These are phyloP conservation scores for Biscogniauxia marginata DNA, from an alignment of 2,329 filamentous ascomycete species.

Conservation along the genomic window DNA sequence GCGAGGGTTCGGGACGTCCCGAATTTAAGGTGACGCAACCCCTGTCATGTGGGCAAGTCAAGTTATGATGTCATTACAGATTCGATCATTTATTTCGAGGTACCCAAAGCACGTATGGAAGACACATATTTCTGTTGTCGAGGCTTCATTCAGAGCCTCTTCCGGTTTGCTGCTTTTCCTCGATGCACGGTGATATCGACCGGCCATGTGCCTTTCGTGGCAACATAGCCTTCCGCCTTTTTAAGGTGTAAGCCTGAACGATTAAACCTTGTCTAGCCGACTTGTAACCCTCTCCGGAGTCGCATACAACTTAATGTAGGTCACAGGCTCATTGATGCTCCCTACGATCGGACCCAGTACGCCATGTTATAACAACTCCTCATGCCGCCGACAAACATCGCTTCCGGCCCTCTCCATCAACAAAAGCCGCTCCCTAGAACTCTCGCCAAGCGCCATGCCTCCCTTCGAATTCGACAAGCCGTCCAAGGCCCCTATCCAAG, in stretches of 20 bases:
- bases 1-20: neutral
- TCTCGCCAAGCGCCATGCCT: constrained; percentile 16
- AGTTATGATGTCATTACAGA: neutral
- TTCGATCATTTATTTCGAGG: neutral
- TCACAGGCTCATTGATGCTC: neutral
- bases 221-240: neutral
- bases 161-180: neutral
- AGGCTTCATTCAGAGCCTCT: neutral
- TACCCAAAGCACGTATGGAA: neutral
- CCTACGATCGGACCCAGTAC: neutral
- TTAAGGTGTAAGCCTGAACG: too few species aligned
- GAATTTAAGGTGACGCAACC: neutral
- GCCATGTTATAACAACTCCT: neutral
- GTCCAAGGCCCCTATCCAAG: constrained; percentile 21
- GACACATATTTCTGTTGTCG: too few species aligned
- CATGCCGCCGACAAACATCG: neutral
- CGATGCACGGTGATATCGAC: too few species aligned
- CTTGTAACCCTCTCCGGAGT: neutral
- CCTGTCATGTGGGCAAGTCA: neutral
- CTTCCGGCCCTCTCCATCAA: neutral
- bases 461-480: constrained; percentile 30
- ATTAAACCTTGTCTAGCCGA: neutral
- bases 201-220: too few species aligned
- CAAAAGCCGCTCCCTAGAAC: neutral
- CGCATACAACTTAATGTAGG: neutral